A percentile compares a stretch with the other conserved stretches of the same genome.
Conservation (phyloP, 495 filamentous ascomycete genomes). For the Hyaloscypha finlandica region DNA sequence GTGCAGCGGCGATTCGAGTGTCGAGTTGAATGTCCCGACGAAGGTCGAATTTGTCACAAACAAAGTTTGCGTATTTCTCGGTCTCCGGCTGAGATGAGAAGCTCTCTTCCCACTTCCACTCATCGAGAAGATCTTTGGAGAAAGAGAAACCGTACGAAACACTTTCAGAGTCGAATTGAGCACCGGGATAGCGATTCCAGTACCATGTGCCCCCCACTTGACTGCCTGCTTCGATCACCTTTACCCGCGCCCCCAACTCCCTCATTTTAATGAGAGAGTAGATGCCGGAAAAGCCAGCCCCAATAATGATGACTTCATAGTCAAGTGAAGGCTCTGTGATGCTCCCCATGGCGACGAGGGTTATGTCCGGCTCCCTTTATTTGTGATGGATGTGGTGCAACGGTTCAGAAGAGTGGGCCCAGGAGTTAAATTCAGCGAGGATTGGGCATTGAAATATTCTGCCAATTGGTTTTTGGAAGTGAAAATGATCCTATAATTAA, state of each 20-base stretch:
- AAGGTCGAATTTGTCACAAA: conserved; percentile 42
- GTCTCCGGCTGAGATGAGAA: conserved; percentile 42
- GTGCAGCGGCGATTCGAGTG: conserved; percentile 39
- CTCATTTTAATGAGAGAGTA: conserved; percentile 45
- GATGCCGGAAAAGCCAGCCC: conserved; percentile 51
- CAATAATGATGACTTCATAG: conserved; percentile 43
- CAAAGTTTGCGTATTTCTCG: conserved; percentile 41
- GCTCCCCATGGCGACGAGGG: too few species aligned
- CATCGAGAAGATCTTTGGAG: conserved; percentile 40
- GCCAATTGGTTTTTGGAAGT: too few species aligned
- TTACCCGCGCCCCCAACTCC: conserved; percentile 43
- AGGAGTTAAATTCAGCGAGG: too few species aligned
- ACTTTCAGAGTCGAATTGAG: conserved; percentile 42
- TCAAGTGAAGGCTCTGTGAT: background rate
- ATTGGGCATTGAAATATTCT: too few species aligned
- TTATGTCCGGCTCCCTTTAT: background rate
- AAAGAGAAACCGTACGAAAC: conserved; percentile 45
- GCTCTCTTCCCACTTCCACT: conserved; percentile 45
- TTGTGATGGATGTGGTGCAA: background rate
- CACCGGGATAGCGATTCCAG: conserved; percentile 45
- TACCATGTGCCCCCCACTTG: conserved; percentile 56
- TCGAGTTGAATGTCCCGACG: conserved; percentile 45
- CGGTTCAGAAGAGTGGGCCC: too few species aligned
- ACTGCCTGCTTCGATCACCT: conserved; percentile 47
- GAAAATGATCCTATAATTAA: too few species aligned